These are phyloP conservation scores for Barbatosphaeria neglecta DNA, from an alignment of 495 filamentous ascomycete genomes.

Conservation along the genomic window DNA sequence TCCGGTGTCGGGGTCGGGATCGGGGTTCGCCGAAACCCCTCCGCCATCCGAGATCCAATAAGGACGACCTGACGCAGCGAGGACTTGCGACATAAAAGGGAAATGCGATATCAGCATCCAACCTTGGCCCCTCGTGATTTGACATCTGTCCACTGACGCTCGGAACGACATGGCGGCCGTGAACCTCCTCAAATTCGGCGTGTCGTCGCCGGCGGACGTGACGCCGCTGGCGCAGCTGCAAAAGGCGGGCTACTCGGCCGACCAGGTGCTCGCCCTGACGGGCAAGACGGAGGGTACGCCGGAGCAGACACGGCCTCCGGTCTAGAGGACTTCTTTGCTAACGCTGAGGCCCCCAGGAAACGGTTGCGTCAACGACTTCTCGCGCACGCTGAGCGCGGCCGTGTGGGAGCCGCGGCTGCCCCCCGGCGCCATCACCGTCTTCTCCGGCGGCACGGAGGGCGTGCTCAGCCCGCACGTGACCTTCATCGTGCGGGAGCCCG, in stretches of 20 bases:
- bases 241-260: slow-evolving; percentile 6
- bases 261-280: slow-evolving; percentile 8
- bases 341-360: slow-evolving; percentile 5
- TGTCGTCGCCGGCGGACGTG: slow-evolving; percentile 13
- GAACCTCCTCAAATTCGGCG: slow-evolving; percentile 13
- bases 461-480: slow-evolving; percentile 13
- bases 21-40: too few species aligned
- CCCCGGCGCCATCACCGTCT: slow-evolving; percentile 9
- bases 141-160: not conserved
- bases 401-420: slow-evolving; percentile 14
- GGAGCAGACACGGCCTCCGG: too few species aligned
- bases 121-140: not conserved
- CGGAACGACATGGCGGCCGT: slow-evolving; percentile 6
- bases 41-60: too few species aligned
- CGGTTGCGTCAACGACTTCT: slow-evolving; percentile 17
- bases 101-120: too few species aligned
- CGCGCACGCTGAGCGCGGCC: slow-evolving; percentile 10
- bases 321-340: not conserved
- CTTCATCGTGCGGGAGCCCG: slow-evolving; percentile 7
- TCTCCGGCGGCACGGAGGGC: slow-evolving; percentile 14
- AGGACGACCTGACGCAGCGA: too few species aligned
- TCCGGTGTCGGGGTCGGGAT: too few species aligned
- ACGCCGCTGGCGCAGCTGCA: slow-evolving; percentile 7
- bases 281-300: slow-evolving; percentile 13
- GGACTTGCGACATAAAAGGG: too few species aligned